Evolutionary conservation across 345 rosid species (phyloP).

Genomic region (Citrus unshiu): DNA sequence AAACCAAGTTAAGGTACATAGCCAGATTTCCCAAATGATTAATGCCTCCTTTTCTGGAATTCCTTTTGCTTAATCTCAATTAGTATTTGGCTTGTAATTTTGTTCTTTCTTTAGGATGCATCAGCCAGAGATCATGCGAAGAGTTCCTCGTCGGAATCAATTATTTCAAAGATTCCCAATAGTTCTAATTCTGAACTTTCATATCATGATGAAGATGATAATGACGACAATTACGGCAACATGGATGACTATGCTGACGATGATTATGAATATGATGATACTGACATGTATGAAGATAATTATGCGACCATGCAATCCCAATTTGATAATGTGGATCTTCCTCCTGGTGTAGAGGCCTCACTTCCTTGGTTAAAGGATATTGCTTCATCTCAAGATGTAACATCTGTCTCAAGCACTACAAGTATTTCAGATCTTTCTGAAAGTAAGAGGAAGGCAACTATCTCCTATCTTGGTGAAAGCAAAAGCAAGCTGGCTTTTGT

Average conservation of each 20-base stretch:
- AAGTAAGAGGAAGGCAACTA: constrained; percentile 11
- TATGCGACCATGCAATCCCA: constrained; percentile 40
- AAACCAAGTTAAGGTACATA: constrained; percentile 17
- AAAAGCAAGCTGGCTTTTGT: constrained; percentile 16
- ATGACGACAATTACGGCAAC: neutral
- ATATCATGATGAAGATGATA: constrained; percentile 23
- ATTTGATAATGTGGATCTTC: constrained; percentile 53
- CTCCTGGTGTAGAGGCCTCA: constrained; percentile 50
- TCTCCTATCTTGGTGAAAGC: constrained; percentile 12
- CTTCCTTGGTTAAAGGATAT: constrained; percentile 43
- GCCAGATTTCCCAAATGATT: neutral
- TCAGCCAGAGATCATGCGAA: constrained; percentile 27
- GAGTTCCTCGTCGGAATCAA: constrained; percentile 29
- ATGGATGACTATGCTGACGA: constrained; percentile 17
- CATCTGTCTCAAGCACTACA: constrained; percentile 12
- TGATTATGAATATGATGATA: constrained; percentile 29
- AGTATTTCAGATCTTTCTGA: constrained; percentile 6
- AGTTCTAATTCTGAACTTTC: constrained; percentile 34
- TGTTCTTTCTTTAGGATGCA: constrained; percentile 30
- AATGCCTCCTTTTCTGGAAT: neutral
- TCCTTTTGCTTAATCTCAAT: neutral
- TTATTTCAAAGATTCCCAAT: constrained; percentile 18
- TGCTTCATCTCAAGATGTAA: constrained; percentile 11
- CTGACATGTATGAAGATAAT: constrained; percentile 28
- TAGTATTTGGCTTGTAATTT: neutral